Evolutionary conservation across 805 yeast species (phyloP).

Genomic region (Isabelozyma gotoi): DNA sequence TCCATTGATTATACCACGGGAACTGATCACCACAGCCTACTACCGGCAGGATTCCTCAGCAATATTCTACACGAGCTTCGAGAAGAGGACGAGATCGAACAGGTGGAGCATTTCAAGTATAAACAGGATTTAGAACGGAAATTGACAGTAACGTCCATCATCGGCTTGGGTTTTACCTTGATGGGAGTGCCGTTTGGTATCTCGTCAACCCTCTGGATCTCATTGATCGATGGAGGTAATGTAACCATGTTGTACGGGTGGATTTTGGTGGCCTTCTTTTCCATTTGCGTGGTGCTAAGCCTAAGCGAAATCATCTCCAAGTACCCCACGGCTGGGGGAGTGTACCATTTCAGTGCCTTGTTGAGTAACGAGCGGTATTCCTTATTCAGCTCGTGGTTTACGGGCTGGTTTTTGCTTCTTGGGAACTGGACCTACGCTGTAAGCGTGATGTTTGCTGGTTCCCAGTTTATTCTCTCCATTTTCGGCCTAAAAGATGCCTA

Average conservation of each 20-base stretch:
- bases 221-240: conserved; percentile 74
- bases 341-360: conserved; percentile 75
- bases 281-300: conserved; percentile 65
- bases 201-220: conserved; percentile 70
- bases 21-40: conserved; percentile 1
- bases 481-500: conserved; percentile 60
- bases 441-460: conserved; percentile 72
- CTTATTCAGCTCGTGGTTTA: conserved; percentile 67
- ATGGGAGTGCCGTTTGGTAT: conserved; percentile 84
- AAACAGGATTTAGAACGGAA: conserved; percentile 70
- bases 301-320: conserved; percentile 76
- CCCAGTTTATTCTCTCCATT: conserved; percentile 68
- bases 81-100: conserved; percentile 51
- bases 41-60: conserved; percentile 12
- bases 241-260: conserved; percentile 77
- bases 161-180: conserved; percentile 76
- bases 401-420: conserved; percentile 72
- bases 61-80: conserved; percentile 13
- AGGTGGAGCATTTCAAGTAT: conserved; percentile 70
- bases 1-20: not conserved
- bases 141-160: conserved; percentile 65
- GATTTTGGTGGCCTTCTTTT: conserved; percentile 61
- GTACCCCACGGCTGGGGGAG: conserved; percentile 74
- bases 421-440: conserved; percentile 81
- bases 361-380: conserved; percentile 59